A percentile compares a stretch with the other conserved stretches of the same genome.
Conservation (phyloP, 2,329 filamentous ascomycete genomes). For the Cladosporium sp. region DNA sequence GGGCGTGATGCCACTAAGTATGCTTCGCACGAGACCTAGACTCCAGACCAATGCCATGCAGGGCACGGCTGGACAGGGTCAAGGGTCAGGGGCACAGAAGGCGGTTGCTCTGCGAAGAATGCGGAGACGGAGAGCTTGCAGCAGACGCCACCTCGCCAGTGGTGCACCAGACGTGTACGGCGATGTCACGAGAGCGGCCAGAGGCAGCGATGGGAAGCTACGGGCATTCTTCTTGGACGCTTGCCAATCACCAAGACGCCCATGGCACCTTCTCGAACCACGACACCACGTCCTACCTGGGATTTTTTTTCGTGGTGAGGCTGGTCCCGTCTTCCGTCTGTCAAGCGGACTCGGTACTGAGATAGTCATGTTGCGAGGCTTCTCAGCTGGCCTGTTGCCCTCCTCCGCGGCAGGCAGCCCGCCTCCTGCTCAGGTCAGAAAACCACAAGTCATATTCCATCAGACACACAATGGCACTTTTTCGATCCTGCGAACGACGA, state of each 20-base stretch:
- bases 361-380: not conserved
- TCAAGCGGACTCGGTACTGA: conserved; percentile 1
- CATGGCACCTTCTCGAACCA: conserved; percentile 7
- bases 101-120: conserved; percentile 9
- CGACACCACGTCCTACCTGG: not conserved
- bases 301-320: not conserved
- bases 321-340: not conserved
- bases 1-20: conserved; percentile 14
- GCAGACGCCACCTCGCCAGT: conserved; percentile 11
- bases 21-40: conserved; percentile 8
- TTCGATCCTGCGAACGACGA: too few species aligned
- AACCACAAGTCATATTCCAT: too few species aligned
- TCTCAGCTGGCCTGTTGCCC: not conserved
- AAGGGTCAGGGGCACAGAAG: conserved; percentile 13
- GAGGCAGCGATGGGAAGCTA: conserved; percentile 8
- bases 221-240: not conserved
- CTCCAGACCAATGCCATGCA: conserved; percentile 7
- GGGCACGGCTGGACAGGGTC: conserved; percentile 1
- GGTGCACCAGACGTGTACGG: conserved; percentile 9
- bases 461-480: too few species aligned
- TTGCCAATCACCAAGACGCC: conserved; percentile 4
- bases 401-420: not conserved
- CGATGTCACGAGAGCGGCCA: conserved; percentile 12
- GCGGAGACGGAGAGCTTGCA: conserved; percentile 11
- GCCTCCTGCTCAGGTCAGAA: too few species aligned